Percentiles rank a stretch among this genome's conserved stretches.
phyloP scores from a whole-genome alignment of 371 early-diverging fungal genomes.

The Massospora cicadina region DNA sequence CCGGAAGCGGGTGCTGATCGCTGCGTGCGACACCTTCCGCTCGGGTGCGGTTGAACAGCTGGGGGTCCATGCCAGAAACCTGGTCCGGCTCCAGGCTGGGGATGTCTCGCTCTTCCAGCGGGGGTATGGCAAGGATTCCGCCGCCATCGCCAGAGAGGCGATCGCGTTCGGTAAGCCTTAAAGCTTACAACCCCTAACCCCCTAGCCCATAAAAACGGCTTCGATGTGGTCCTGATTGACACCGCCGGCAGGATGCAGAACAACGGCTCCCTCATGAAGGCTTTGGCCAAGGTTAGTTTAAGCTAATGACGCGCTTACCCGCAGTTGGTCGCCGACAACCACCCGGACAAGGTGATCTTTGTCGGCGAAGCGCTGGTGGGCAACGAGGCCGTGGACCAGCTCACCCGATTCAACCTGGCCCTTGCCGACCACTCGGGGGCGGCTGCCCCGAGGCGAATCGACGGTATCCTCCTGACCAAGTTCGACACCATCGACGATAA shows the following conservation, averaged over 20 bases:
- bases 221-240: slow-evolving; percentile 97
- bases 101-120: slow-evolving; percentile 87
- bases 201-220: slow-evolving; percentile 37
- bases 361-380: slow-evolving; percentile 99
- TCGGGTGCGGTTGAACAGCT: slow-evolving; percentile 99
- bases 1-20: slow-evolving; percentile 80
- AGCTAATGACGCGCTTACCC: background rate
- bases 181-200: background rate
- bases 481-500: slow-evolving; percentile 99
- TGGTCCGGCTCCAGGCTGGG: slow-evolving; percentile 54
- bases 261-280: slow-evolving; percentile 94
- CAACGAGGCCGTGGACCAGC: slow-evolving; percentile 94
- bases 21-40: slow-evolving; percentile 99
- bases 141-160: slow-evolving; percentile 95
- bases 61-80: slow-evolving; percentile 80
- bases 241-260: slow-evolving; percentile 99
- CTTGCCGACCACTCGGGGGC: slow-evolving; percentile 72
- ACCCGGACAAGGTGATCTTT: slow-evolving; percentile 96
- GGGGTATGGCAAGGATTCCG: slow-evolving; percentile 98
- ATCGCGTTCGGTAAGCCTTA: slow-evolving; percentile 49
- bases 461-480: slow-evolving; percentile 95
- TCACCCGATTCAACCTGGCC: slow-evolving; percentile 95
- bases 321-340: slow-evolving; percentile 77
- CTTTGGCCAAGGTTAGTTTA: slow-evolving; percentile 60
- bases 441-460: slow-evolving; percentile 74